Conservation (phyloP, 2,329 filamentous ascomycete species). For the Exophiala spinifera region DNA sequence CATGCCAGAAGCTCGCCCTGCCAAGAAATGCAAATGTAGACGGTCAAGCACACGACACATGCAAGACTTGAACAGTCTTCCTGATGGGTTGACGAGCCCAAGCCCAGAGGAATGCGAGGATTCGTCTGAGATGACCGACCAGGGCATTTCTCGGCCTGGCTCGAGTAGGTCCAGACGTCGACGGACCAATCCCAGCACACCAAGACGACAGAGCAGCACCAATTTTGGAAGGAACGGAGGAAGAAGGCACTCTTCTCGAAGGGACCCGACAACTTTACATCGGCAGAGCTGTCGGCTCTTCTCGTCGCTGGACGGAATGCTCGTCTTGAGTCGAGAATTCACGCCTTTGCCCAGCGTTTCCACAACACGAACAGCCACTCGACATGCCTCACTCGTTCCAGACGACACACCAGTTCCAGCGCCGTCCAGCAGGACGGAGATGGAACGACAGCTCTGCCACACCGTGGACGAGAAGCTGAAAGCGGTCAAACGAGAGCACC, state of each 20-base stretch:
- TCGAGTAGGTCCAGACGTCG: background rate
- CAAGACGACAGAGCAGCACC: slow-evolving; percentile 15
- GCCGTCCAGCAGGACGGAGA: background rate
- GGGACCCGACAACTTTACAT: slow-evolving; percentile 13
- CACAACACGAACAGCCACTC: slow-evolving; percentile 9
- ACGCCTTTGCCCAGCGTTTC: slow-evolving; percentile 13
- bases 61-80: background rate
- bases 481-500: background rate
- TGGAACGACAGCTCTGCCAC: background rate
- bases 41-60: background rate
- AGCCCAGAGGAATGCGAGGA: background rate
- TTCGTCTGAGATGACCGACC: background rate
- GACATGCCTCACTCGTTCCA: slow-evolving; percentile 14
- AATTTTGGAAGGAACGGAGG: background rate
- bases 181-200: slow-evolving; percentile 4
- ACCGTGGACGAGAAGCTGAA: background rate
- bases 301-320: slow-evolving; percentile 17
- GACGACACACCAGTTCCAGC: background rate
- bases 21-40: background rate
- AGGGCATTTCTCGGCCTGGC: background rate
- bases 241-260: slow-evolving; percentile 3
- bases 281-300: slow-evolving; percentile 19
- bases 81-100: background rate
- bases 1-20: background rate
- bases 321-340: slow-evolving; percentile 15